phyloP scores from a whole-genome alignment of 768 basidiomycete species.

The Podaxis sp. region DNA sequence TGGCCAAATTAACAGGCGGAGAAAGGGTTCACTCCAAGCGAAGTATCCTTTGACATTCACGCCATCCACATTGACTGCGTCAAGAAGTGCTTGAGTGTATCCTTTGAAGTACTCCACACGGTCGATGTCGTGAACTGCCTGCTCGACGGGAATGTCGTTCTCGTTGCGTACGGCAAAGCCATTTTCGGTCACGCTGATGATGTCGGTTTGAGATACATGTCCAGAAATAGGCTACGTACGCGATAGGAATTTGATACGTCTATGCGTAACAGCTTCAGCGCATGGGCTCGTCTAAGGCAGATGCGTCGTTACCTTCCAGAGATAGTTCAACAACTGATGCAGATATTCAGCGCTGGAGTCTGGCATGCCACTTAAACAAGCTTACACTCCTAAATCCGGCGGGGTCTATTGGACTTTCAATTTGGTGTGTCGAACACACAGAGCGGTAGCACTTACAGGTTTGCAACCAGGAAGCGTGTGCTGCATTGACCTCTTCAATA shows the following conservation, averaged over 20 bases:
- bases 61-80: constrained; percentile 54
- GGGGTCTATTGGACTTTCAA: constrained; percentile 35
- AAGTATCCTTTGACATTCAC: constrained; percentile 62
- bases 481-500: constrained; percentile 26
- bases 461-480: constrained; percentile 62
- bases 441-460: constrained; percentile 27
- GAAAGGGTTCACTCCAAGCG: constrained; percentile 54
- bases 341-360: neutral
- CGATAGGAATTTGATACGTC: constrained; percentile 49
- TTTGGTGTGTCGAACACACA: neutral
- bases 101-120: constrained; percentile 64
- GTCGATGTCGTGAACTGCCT: constrained; percentile 54
- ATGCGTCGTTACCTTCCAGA: constrained; percentile 50
- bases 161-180: constrained; percentile 67
- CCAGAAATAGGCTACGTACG: constrained; percentile 32
- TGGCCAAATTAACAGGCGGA: neutral
- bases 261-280: constrained; percentile 8
- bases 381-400: constrained; percentile 56
- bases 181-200: constrained; percentile 61
- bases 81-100: constrained; percentile 48
- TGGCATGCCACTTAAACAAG: neutral
- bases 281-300: neutral
- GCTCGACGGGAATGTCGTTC: constrained; percentile 38
- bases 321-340: constrained; percentile 54
- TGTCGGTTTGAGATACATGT: neutral